Percentiles rank a stretch among this genome's conserved stretches.
phyloP scores from a whole-genome alignment of 2,329 filamentous ascomycete genomes.

The Fusarium decemcellulare region DNA sequence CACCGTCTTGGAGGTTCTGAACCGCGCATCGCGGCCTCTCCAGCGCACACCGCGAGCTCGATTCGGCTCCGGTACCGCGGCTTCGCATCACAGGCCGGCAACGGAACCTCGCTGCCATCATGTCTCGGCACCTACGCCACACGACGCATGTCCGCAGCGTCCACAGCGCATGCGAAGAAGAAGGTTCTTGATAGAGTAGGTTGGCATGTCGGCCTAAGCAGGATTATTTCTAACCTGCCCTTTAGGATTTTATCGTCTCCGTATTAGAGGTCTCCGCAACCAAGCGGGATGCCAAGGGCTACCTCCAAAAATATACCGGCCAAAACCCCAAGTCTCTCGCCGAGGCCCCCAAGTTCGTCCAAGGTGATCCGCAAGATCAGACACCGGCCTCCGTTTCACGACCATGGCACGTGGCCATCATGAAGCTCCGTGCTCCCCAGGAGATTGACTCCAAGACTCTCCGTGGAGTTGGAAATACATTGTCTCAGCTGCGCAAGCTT shows the following conservation, averaged over 20 bases:
- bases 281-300: constrained; percentile 92
- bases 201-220: background rate
- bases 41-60: constrained; percentile 10
- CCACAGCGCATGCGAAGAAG: constrained; percentile 49
- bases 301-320: constrained; percentile 84
- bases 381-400: constrained; percentile 35
- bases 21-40: constrained; percentile 8
- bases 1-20: constrained; percentile 33
- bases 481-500: constrained; percentile 86
- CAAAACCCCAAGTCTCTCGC: constrained; percentile 46
- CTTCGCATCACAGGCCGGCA: constrained; percentile 32
- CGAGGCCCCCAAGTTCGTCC: constrained; percentile 52
- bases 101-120: constrained; percentile 19
- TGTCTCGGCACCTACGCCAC: constrained; percentile 32
- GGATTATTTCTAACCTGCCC: constrained; percentile 20
- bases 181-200: constrained; percentile 52
- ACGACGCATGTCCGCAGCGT: constrained; percentile 49
- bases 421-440: constrained; percentile 86
- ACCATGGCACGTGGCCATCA: constrained; percentile 78
- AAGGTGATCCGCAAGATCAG: constrained; percentile 46
- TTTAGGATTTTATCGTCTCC: constrained; percentile 87
- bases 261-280: constrained; percentile 91
- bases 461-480: constrained; percentile 83
- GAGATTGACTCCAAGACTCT: constrained; percentile 77
- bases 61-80: constrained; percentile 24